Evolutionary conservation across 192 early-diverging fungal species (phyloP).

Genomic region (Backusella macrospora): DNA sequence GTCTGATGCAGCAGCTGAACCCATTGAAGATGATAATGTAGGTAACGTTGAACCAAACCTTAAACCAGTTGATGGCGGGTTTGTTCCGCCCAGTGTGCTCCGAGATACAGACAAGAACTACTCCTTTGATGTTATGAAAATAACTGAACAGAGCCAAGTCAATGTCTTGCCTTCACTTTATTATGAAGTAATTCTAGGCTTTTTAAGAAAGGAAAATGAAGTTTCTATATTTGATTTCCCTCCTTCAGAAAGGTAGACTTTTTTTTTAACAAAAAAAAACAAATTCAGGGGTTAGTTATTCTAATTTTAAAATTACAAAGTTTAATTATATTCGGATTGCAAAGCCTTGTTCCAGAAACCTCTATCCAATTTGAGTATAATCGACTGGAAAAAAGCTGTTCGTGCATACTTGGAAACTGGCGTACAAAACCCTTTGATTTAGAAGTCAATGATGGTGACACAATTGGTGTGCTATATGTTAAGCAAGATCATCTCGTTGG

Average conservation of each 20-base stretch:
- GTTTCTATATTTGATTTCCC: not conserved
- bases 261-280: no score
- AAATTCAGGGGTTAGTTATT: not conserved
- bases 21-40: not conserved
- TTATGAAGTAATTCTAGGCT: slow-evolving; percentile 27
- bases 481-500: not conserved
- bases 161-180: slow-evolving; percentile 21
- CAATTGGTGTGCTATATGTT: slow-evolving; percentile 21
- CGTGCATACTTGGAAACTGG: not conserved
- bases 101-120: not conserved
- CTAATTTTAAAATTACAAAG: not conserved
- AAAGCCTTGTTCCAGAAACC: not conserved
- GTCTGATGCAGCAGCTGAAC: not conserved
- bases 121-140: not conserved
- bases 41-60: slow-evolving; percentile 34
- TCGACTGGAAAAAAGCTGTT: not conserved
- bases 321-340: slow-evolving; percentile 18
- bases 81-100: not conserved
- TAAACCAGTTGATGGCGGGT: slow-evolving; percentile 6
- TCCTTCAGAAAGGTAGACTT: slow-evolving; percentile 1
- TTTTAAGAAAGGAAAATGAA: slow-evolving; percentile 10
- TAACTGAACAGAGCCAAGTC: not conserved
- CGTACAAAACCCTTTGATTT: slow-evolving; percentile 20
- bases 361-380: slow-evolving; percentile 18
- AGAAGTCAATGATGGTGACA: slow-evolving; percentile 28